phyloP scores from a whole-genome alignment of 331 rosid species.

The Erythrophleum ivorense region DNA sequence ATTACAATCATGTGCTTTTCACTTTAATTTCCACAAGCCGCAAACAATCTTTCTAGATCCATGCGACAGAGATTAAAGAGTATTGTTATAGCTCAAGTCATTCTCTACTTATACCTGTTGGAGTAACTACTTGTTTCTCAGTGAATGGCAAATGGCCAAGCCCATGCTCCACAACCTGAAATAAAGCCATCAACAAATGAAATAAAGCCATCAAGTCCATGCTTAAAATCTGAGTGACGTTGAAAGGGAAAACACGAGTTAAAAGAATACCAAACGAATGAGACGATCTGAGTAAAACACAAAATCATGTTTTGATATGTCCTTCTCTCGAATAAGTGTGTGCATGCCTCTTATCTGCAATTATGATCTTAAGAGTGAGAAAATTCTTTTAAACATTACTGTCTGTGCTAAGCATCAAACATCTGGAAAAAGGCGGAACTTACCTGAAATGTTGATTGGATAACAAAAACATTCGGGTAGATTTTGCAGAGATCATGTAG shows the following conservation, averaged over 20 bases:
- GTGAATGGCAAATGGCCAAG: conserved; percentile 95
- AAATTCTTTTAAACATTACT: too few relatives aligned
- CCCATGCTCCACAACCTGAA: conserved; percentile 95
- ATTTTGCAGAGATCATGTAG: conserved; percentile 92
- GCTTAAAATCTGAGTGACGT: too few relatives aligned
- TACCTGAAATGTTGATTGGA: conserved; percentile 98
- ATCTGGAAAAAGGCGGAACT: too few relatives aligned
- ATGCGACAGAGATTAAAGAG: too few relatives aligned
- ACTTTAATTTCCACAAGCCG: too few relatives aligned
- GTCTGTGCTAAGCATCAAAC: too few relatives aligned
- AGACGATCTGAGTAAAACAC: conserved; percentile 95
- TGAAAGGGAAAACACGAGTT: conserved; percentile 18
- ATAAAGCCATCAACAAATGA: conserved; percentile 30
- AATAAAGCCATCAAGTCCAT: conserved; percentile 27
- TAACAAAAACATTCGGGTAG: conserved; percentile 80
- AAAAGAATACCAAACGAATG: conserved; percentile 75
- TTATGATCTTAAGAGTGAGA: not conserved
- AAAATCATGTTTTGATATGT: too few relatives aligned
- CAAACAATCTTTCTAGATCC: too few relatives aligned
- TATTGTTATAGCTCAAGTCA: too few relatives aligned
- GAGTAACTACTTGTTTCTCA: conserved; percentile 92
- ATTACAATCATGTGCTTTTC: too few relatives aligned
- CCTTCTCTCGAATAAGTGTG: conserved; percentile 81
- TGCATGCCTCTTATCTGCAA: conserved; percentile 96
- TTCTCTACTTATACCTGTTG: too few relatives aligned